A percentile compares a stretch with the other conserved stretches of the same genome.
These are phyloP conservation scores for Rachicladosporium sp. DNA, from an alignment of 2,329 filamentous ascomycete genomes.

Conservation along the genomic window DNA sequence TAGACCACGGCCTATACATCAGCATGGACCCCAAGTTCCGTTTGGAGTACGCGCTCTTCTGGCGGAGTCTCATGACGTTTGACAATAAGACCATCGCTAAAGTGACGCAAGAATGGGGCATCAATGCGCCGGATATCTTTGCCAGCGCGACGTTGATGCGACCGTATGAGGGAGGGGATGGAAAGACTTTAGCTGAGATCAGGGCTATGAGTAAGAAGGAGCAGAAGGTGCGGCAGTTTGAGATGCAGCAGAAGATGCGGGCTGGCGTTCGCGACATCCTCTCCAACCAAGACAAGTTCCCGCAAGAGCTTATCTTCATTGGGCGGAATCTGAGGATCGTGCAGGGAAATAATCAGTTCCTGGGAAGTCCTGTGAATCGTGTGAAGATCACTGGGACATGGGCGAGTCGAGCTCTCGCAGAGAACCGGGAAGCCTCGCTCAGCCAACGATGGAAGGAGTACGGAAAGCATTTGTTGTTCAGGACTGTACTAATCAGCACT, in stretches of 20 bases:
- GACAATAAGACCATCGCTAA: slow-evolving; percentile 68
- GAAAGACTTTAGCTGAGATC: slow-evolving; percentile 43
- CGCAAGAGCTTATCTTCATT: slow-evolving; percentile 83
- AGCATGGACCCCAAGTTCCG: slow-evolving; percentile 76
- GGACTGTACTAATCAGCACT: slow-evolving; percentile 58
- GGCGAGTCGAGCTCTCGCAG: slow-evolving; percentile 73
- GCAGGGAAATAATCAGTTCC: slow-evolving; percentile 82
- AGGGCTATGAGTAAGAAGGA: slow-evolving; percentile 44
- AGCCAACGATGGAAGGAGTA: slow-evolving; percentile 54
- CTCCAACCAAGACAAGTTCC: slow-evolving; percentile 76
- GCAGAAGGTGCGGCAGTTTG: slow-evolving; percentile 51
- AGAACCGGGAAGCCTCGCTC: slow-evolving; percentile 54
- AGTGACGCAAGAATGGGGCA: slow-evolving; percentile 72
- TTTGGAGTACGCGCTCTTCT: slow-evolving; percentile 77
- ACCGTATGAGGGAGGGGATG: slow-evolving; percentile 78
- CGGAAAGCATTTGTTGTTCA: slow-evolving; percentile 71
- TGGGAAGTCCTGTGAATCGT: slow-evolving; percentile 78
- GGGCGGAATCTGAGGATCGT: slow-evolving; percentile 86
- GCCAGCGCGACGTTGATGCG: slow-evolving; percentile 80
- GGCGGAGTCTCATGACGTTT: slow-evolving; percentile 87
- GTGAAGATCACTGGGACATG: slow-evolving; percentile 89
- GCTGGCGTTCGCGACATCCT: slow-evolving; percentile 67
- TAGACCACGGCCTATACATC: slow-evolving; percentile 94
- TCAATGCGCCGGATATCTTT: slow-evolving; percentile 80
- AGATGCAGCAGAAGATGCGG: slow-evolving; percentile 64